These are phyloP conservation scores for Erythrophleum ivorense DNA, from an alignment of 331 rosid species.

Conservation along the genomic window DNA sequence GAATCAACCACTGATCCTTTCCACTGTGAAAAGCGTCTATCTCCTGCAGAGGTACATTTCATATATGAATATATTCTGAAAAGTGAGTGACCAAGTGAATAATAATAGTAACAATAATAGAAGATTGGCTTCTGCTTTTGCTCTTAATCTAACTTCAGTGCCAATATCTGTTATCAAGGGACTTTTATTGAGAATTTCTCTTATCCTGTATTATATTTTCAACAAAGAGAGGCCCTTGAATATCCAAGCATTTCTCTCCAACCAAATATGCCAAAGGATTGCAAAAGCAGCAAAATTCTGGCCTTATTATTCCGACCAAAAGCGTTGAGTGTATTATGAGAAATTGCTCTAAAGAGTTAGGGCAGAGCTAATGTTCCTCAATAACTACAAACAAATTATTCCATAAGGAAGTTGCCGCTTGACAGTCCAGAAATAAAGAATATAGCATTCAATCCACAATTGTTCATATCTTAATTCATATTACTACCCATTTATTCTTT, in stretches of 20 bases:
- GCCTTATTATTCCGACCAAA: not conserved
- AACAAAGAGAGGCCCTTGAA: not conserved
- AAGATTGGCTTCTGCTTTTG: conserved; percentile 26
- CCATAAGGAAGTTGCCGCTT: not conserved
- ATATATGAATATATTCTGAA: conserved; percentile 35
- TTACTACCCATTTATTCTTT: not conserved
- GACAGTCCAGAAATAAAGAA: not conserved
- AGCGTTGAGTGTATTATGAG: no score
- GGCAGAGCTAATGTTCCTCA: not conserved
- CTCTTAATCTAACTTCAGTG: conserved; percentile 26
- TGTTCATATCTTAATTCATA: not conserved
- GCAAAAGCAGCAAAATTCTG: conserved; percentile 10
- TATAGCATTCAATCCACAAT: not conserved
- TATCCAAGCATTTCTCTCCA: not conserved
- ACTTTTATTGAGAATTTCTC: conserved; percentile 15
- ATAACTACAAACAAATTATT: not conserved
- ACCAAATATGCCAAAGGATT: not conserved
- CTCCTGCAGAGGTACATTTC: conserved; percentile 63
- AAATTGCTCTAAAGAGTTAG: not conserved
- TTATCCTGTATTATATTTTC: not conserved
- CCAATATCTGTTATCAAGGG: conserved; percentile 16
- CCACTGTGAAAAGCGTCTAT: conserved; percentile 93
- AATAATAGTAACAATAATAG: conserved; percentile 25
- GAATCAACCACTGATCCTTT: conserved; percentile 99
- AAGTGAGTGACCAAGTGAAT: conserved; percentile 20